phyloP scores from a whole-genome alignment of 2,329 filamentous ascomycete species.

The Exophiala alcalophila region DNA sequence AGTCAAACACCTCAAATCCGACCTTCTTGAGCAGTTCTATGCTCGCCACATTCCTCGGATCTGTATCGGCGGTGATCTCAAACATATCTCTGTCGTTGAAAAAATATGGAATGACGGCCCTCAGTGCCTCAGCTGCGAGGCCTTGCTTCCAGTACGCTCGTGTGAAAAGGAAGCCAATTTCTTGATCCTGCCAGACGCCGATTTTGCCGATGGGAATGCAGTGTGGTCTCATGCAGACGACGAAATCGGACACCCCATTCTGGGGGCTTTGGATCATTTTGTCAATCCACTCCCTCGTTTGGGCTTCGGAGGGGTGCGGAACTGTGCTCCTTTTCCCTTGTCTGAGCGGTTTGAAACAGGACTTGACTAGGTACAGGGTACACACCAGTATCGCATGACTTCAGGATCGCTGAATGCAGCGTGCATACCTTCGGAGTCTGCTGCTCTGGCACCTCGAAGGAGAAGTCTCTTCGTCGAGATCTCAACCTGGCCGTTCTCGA shows the following conservation, averaged over 20 bases:
- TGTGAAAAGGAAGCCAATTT: slow-evolving; percentile 24
- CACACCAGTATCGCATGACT: slow-evolving; percentile 27
- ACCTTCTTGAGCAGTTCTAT: slow-evolving; percentile 18
- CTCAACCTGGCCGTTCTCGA: slow-evolving; percentile 10
- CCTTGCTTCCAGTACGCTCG: slow-evolving; percentile 20
- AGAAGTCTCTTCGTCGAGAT: slow-evolving; percentile 23
- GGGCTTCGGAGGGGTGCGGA: slow-evolving; percentile 10
- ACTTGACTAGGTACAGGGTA: background rate
- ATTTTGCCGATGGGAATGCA: slow-evolving; percentile 21
- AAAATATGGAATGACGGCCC: slow-evolving; percentile 14
- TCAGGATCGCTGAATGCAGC: slow-evolving; percentile 24
- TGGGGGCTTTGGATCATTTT: slow-evolving; percentile 14
- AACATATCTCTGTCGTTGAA: slow-evolving; percentile 11
- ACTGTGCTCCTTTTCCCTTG: slow-evolving; percentile 13
- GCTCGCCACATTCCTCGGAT: slow-evolving; percentile 20
- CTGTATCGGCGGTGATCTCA: slow-evolving; percentile 22
- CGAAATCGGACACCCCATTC: slow-evolving; percentile 25
- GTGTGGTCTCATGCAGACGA: slow-evolving; percentile 19
- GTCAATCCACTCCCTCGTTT: slow-evolving; percentile 17
- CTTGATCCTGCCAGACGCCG: slow-evolving; percentile 18
- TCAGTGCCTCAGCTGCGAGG: slow-evolving; percentile 20
- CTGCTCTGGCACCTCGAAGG: slow-evolving; percentile 16
- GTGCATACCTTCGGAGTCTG: slow-evolving; percentile 13
- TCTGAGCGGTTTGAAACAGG: background rate
- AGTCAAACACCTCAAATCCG: slow-evolving; percentile 19